These are phyloP conservation scores for Porodaedalea pini DNA, from an alignment of 1,284 basidiomycete species.

Conservation along the genomic window DNA sequence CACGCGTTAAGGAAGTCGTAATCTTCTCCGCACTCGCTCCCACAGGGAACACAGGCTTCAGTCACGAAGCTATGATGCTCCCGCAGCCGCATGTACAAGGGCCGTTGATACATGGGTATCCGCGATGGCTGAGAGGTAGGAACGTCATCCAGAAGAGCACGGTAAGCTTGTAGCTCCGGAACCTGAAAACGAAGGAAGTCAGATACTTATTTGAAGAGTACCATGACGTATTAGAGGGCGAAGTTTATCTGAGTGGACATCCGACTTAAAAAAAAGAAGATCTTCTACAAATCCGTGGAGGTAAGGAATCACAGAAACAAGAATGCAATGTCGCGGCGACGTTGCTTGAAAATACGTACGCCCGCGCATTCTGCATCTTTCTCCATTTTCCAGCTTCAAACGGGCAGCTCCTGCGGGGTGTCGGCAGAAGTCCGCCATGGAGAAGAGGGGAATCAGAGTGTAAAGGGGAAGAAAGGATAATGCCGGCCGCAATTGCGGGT, in stretches of 20 bases:
- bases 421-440: too few relatives aligned
- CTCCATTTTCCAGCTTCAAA: too few relatives aligned
- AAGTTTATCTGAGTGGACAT: too few relatives aligned
- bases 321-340: background rate
- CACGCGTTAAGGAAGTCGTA: constrained; percentile 45
- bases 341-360: background rate
- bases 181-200: constrained; percentile 23
- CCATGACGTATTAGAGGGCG: too few relatives aligned
- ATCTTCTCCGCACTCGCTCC: constrained; percentile 31
- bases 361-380: too few relatives aligned
- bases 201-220: background rate
- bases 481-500: too few relatives aligned
- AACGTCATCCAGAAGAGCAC: constrained; percentile 25
- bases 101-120: constrained; percentile 32
- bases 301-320: too few relatives aligned
- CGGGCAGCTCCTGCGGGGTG: too few relatives aligned
- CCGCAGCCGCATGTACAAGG: constrained; percentile 39
- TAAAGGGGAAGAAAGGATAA: background rate
- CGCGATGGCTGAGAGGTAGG: constrained; percentile 22
- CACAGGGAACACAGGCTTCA: constrained; percentile 35
- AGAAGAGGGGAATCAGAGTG: background rate
- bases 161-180: constrained; percentile 27
- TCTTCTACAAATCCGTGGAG: too few relatives aligned
- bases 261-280: too few relatives aligned
- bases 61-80: constrained; percentile 45